These are phyloP conservation scores for Aquilaria malaccensis DNA, from an alignment of 345 rosid species.

Conservation along the genomic window DNA sequence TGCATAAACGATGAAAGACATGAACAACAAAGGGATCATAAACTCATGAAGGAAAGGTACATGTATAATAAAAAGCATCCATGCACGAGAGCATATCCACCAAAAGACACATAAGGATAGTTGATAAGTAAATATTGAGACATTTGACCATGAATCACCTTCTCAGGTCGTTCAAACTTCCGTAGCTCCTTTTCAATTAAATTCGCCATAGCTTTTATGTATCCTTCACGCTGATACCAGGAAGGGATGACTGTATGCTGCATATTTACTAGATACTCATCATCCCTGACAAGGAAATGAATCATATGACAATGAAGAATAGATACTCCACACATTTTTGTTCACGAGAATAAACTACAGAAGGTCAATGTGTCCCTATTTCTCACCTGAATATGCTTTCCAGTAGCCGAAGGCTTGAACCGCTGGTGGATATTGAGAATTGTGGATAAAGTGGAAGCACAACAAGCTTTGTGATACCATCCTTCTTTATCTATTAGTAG, in stretches of 20 bases:
- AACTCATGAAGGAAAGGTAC: background rate
- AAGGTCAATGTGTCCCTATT: slow-evolving; percentile 3
- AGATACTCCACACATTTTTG: background rate
- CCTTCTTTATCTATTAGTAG: slow-evolving; percentile 66
- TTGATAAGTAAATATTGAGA: no score
- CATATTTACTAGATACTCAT: slow-evolving; percentile 97
- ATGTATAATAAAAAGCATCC: background rate
- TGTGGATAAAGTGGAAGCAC: slow-evolving; percentile 99
- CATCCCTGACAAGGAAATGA: slow-evolving; percentile 55
- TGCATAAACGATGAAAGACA: no score
- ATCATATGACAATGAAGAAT: slow-evolving; percentile 16
- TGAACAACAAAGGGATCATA: background rate
- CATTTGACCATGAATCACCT: slow-evolving; percentile 34
- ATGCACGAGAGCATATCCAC: background rate
- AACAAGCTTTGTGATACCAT: slow-evolving; percentile 86
- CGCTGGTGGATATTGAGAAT: slow-evolving; percentile 97
- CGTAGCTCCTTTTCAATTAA: slow-evolving; percentile 68
- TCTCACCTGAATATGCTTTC: slow-evolving; percentile 85
- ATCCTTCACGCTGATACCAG: slow-evolving; percentile 99
- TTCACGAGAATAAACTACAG: slow-evolving; percentile 7
- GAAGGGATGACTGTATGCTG: slow-evolving; percentile 98
- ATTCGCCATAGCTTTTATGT: slow-evolving; percentile 81
- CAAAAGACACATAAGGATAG: background rate
- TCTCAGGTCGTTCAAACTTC: slow-evolving; percentile 57
- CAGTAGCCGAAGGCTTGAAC: slow-evolving; percentile 95